Conservation (phyloP, 208 protist genomes). For the Trypanosoma scelopori region DNA sequence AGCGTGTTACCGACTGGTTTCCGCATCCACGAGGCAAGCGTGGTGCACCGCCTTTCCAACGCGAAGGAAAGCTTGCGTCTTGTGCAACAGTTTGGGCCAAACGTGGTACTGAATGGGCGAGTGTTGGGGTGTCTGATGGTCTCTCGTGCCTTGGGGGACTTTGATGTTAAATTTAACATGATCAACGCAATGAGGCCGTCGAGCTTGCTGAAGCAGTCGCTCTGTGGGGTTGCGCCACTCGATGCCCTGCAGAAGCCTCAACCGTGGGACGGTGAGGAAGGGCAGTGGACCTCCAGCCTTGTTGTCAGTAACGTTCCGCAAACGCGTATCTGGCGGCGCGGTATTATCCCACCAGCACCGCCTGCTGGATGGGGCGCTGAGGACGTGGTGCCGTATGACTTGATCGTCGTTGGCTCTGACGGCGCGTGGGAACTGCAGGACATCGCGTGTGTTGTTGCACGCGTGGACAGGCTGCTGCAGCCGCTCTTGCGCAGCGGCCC, state of each 20-base stretch:
- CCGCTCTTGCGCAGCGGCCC: background rate
- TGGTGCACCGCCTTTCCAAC: constrained; percentile 36
- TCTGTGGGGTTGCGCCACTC: background rate
- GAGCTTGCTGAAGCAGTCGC: background rate
- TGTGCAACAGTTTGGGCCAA: background rate
- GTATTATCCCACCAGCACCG: background rate
- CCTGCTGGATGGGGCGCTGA: background rate
- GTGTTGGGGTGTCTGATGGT: constrained; percentile 66
- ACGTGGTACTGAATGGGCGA: constrained; percentile 25
- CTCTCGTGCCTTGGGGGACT: constrained; percentile 75
- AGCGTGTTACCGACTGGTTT: background rate
- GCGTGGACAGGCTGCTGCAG: constrained; percentile 15
- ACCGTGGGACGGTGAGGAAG: constrained; percentile 3
- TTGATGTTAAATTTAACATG: constrained; percentile 44
- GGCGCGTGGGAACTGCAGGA: constrained; percentile 30
- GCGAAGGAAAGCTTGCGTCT: background rate
- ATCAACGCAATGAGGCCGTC: background rate
- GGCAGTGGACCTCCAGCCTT: constrained; percentile 9
- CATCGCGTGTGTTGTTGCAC: constrained; percentile 15
- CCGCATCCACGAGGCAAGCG: constrained; percentile 10
- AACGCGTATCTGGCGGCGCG: constrained; percentile 16
- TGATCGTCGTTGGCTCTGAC: constrained; percentile 28
- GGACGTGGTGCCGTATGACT: constrained; percentile 20
- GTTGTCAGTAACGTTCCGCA: constrained; percentile 32
- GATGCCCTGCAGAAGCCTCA: background rate